Base-by-base conservation (phyloP, 1,284 basidiomycete species). In the Malassezia arunalokei region DNA sequence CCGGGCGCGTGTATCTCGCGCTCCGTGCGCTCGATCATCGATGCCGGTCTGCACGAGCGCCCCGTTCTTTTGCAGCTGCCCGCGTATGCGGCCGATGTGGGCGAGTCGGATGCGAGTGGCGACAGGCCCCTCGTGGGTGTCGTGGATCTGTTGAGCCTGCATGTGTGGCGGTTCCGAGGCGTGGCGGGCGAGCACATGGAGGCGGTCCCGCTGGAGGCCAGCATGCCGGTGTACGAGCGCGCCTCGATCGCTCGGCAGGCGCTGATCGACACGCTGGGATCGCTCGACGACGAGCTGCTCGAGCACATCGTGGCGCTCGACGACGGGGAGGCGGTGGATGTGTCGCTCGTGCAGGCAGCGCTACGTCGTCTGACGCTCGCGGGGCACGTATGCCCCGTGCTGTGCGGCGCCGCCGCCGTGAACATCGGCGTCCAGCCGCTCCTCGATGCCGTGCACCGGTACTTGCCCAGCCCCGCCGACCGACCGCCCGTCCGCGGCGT, bases 321-420 rank as follows among this genome's bases (percentile, higher is more conserved):
- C 30, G 49, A 40, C 14, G 32, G 49, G 1, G 58, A 60, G 11
- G 11, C 29, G 8, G 14, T 47, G 29, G 78, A 82, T 3, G 87
- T 87, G 71, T 76, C 85, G 7, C 75, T 77, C 14, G 20, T 72
- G 2, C 51, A 54, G n/a, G 9, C 78, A 15, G 79, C 82, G 60
- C 77, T 91, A 20, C 82, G 87, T 28, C 75, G 78, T 9, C 81
- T 84, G 15, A 84, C 83, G 6, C 64, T 87, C 17, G 73, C 75
- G 5, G 82, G 82, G 45, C 78, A 81, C 3, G 77, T 89, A 20
- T 75, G 90, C 1, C 87, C 87, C 6, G 82, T 89, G 9, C 68
- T 91, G 11, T 88, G 86, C 65, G 87, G 87, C 12, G 84, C 86
- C 14, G 87, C 87, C 1, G 78, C 83, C 70, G 83, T 82, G 64